A percentile compares a stretch with the other conserved stretches of the same genome.
phyloP scores from a whole-genome alignment of 805 yeast species.

The Myxozyma monticola region DNA sequence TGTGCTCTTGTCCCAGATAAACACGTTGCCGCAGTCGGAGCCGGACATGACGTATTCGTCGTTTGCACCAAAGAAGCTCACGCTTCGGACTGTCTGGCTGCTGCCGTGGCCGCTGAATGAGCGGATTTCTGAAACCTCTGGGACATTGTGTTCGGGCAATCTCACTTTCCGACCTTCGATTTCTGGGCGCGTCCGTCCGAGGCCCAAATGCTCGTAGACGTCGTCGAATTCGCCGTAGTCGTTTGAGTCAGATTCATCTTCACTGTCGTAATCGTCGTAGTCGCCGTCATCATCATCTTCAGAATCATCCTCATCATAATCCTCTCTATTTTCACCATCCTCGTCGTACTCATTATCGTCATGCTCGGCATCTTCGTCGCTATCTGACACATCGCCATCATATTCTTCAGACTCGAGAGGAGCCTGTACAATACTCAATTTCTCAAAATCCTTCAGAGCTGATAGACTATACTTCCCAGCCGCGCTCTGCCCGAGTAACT shows the following conservation, averaged over 20 bases:
- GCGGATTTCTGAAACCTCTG: constrained; percentile 6
- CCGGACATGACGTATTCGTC: constrained; percentile 32
- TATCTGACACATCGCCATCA: neutral
- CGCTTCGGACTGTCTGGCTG: constrained; percentile 30
- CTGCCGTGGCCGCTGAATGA: constrained; percentile 23
- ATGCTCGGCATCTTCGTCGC: neutral
- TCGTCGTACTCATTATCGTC: constrained; percentile 6
- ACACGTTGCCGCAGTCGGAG: constrained; percentile 30
- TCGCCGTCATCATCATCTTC: constrained; percentile 4
- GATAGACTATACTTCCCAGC: too few relatives aligned
- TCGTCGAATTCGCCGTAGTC: neutral
- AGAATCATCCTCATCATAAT: neutral
- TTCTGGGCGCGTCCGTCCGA: too few relatives aligned
- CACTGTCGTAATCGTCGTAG: too few relatives aligned
- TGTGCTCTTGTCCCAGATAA: constrained; percentile 26
- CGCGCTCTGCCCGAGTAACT: too few relatives aligned
- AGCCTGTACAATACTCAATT: too few relatives aligned
- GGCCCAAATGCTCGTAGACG: too few relatives aligned
- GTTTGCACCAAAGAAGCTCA: constrained; percentile 26
- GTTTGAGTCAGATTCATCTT: constrained; percentile 5
- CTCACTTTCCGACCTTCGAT: too few relatives aligned
- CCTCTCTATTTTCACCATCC: constrained; percentile 8
- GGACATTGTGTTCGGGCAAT: too few relatives aligned
- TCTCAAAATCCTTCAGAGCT: too few relatives aligned
- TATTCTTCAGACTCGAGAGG: too few relatives aligned